A percentile compares a stretch with the other conserved stretches of the same genome.
Evolutionary conservation across 768 basidiomycete species (phyloP).

Genomic region (Phaeotremella fagi): DNA sequence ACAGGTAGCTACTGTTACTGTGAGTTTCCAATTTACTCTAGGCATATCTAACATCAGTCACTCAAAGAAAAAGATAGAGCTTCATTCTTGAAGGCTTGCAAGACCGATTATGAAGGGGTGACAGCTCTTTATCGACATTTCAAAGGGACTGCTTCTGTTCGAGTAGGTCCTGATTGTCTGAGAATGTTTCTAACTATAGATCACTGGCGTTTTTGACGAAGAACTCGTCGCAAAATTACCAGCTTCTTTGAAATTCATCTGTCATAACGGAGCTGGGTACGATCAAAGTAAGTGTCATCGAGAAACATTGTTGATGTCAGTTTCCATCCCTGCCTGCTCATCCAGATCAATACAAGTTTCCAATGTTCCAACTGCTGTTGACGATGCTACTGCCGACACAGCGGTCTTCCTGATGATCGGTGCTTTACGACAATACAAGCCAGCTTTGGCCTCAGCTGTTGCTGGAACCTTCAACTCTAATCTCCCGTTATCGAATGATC

Average conservation of each 20-base stretch:
- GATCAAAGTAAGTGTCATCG: slow-evolving; percentile 58
- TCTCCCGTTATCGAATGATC: slow-evolving; percentile 7
- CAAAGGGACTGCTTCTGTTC: slow-evolving; percentile 7
- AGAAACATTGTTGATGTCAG: neutral
- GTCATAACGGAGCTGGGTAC: slow-evolving; percentile 89
- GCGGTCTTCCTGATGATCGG: slow-evolving; percentile 78
- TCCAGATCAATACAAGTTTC: slow-evolving; percentile 53
- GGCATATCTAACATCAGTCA: neutral
- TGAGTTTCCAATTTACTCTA: neutral
- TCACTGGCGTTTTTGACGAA: slow-evolving; percentile 66
- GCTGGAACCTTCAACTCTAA: slow-evolving; percentile 3
- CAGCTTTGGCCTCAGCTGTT: neutral
- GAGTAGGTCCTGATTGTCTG: neutral
- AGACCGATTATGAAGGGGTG: neutral
- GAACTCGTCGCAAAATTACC: slow-evolving; percentile 69
- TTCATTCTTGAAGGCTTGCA: neutral
- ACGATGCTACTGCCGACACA: slow-evolving; percentile 70
- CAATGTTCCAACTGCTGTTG: slow-evolving; percentile 83
- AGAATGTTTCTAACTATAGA: neutral
- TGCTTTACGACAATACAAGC: slow-evolving; percentile 57
- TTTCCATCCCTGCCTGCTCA: slow-evolving; percentile 1
- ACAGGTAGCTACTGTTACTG: neutral
- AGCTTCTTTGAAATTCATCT: slow-evolving; percentile 71
- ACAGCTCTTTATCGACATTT: slow-evolving; percentile 9
- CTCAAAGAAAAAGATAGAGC: neutral